phyloP scores from a whole-genome alignment of 1,139 yeast genomes.

The Suhomyces panamericanus region DNA sequence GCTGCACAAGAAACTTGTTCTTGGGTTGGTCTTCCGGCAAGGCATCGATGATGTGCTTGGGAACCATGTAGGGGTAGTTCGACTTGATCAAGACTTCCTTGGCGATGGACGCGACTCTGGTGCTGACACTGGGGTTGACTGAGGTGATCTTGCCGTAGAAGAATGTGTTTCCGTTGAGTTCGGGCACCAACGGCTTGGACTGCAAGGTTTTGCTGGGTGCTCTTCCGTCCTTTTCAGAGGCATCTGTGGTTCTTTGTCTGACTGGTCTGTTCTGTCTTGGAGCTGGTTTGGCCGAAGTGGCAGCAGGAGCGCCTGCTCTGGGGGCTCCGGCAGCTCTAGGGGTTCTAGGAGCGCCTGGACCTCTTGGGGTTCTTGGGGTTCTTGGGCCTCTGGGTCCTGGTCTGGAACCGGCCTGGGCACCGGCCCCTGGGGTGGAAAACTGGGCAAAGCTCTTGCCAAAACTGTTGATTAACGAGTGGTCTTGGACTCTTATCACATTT shows the following conservation, averaged over 20 bases:
- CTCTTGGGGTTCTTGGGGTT: conserved; percentile 8
- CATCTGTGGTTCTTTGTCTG: conserved; percentile 2
- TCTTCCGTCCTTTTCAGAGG: conserved; percentile 8
- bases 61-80: conserved; percentile 45
- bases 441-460: conserved; percentile 11
- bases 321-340: conserved; percentile 8
- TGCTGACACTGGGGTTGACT: conserved; percentile 30
- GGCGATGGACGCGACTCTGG: conserved; percentile 46
- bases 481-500: conserved; percentile 12
- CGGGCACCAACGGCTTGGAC: conserved; percentile 25
- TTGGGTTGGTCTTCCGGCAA: conserved; percentile 26
- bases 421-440: conserved; percentile 7
- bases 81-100: conserved; percentile 42
- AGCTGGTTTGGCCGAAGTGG: conserved; percentile 5
- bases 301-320: background rate
- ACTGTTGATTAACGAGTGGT: conserved; percentile 15
- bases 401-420: background rate
- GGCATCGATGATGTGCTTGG: conserved; percentile 35
- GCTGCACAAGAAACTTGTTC: conserved; percentile 38
- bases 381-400: conserved; percentile 7
- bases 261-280: conserved; percentile 10
- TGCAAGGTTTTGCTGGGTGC: conserved; percentile 17
- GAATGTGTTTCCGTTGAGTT: conserved; percentile 32
- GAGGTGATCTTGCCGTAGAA: conserved; percentile 42
- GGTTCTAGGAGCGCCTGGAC: conserved; percentile 8